Percentiles rank a stretch among this genome's conserved stretches.
Evolutionary conservation across 116 monocot genomes (phyloP).

Genomic region (Dioscorea cayenensis): DNA sequence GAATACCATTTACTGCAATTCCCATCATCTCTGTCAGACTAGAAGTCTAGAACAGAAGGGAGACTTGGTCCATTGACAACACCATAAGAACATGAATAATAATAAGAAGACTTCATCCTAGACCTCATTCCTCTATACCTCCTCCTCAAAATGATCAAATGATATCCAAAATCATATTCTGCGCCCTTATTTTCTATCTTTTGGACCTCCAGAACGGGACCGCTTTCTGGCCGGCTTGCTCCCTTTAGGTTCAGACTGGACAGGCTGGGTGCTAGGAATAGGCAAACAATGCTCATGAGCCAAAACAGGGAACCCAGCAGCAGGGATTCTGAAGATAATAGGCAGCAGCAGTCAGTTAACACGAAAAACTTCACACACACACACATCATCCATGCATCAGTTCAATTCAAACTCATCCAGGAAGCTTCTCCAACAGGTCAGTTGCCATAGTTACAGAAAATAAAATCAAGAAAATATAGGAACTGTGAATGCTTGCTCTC

Average conservation of each 20-base stretch:
- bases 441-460: too few relatives aligned
- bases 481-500: too few relatives aligned
- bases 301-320: slow-evolving; percentile 99
- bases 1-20: too few relatives aligned
- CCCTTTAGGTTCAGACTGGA: slow-evolving; percentile 19
- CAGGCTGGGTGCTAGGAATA: slow-evolving; percentile 50
- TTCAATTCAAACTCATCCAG: background rate
- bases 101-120: slow-evolving; percentile 28
- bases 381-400: background rate
- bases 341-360: background rate
- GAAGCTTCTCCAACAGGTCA: too few relatives aligned
- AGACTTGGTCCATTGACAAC: too few relatives aligned
- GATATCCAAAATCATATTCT: background rate
- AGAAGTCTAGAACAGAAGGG: too few relatives aligned
- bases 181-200: slow-evolving; percentile 18
- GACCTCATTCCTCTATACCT: slow-evolving; percentile 25
- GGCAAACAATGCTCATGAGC: slow-evolving; percentile 71
- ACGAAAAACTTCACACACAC: background rate
- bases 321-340: slow-evolving; percentile 82
- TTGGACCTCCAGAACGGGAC: slow-evolving; percentile 21
- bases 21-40: too few relatives aligned
- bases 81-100: too few relatives aligned
- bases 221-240: slow-evolving; percentile 37
- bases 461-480: too few relatives aligned
- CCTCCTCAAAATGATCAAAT: slow-evolving; percentile 20